These are phyloP conservation scores for Durotheca rogersii DNA, from an alignment of 495 filamentous ascomycete genomes.

Conservation along the genomic window DNA sequence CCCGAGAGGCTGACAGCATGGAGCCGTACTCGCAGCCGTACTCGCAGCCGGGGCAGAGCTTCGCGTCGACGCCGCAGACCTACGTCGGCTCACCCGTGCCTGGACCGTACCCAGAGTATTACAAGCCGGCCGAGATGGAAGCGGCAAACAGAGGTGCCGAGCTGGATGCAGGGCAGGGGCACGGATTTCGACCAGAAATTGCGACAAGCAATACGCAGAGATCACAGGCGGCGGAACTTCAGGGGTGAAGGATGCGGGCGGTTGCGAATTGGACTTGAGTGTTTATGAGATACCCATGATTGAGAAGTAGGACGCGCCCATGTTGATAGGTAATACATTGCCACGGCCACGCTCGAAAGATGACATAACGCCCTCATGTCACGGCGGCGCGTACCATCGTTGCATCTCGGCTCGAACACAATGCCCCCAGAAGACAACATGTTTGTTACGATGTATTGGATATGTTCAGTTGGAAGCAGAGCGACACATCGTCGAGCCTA, in stretches of 20 bases:
- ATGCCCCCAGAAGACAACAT: too few relatives aligned
- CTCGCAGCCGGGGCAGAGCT: constrained; percentile 3
- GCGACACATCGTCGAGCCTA: too few relatives aligned
- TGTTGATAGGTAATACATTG: constrained; percentile 1
- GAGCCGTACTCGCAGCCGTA: constrained; percentile 13
- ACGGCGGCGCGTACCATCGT: too few relatives aligned
- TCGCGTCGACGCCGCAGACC: constrained; percentile 4
- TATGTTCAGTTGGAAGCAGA: background rate
- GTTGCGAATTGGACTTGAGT: background rate
- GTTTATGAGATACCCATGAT: constrained; percentile 2
- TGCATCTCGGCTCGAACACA: too few relatives aligned
- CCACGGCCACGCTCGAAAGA: background rate
- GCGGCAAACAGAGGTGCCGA: constrained; percentile 6
- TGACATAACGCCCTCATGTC: too few relatives aligned
- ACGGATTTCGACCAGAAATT: constrained; percentile 7
- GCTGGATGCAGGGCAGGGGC: constrained; percentile 14
- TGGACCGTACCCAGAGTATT: constrained; percentile 12
- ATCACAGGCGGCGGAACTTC: constrained; percentile 11
- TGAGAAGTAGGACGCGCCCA: background rate
- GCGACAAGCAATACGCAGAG: constrained; percentile 4
- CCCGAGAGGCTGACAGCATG: constrained; percentile 1
- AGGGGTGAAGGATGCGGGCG: constrained; percentile 4
- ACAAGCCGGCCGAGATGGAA: constrained; percentile 18
- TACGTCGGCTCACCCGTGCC: constrained; percentile 1
- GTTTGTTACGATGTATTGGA: background rate